Conservation (phyloP, 257 asterid genomes). For the Plectranthus barbatus region DNA sequence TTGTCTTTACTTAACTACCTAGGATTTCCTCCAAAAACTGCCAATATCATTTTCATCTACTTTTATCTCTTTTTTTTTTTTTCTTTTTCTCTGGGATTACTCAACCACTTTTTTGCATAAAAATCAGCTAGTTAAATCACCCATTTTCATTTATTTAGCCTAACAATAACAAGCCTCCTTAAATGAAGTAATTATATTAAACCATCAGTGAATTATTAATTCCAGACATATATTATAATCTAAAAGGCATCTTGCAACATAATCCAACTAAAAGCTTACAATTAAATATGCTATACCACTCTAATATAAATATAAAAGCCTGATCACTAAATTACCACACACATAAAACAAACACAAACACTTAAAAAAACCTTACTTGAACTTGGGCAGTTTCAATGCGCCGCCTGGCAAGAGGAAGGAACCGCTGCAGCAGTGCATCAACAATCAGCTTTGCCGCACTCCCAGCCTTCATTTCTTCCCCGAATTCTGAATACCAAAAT, state of each 20-base stretch:
- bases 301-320: not conserved
- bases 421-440: constrained; percentile 94
- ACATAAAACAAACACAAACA: not conserved
- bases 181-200: not conserved
- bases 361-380: constrained; percentile 40
- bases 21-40: not conserved
- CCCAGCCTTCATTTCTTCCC: constrained; percentile 83
- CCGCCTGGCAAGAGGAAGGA: constrained; percentile 96
- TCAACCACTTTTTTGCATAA: constrained; percentile 8
- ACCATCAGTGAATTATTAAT: not conserved
- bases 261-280: not conserved
- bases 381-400: constrained; percentile 99
- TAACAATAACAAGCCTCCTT: constrained; percentile 5
- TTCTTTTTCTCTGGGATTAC: constrained; percentile 3
- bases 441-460: constrained; percentile 97
- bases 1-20: not conserved
- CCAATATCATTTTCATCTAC: not conserved
- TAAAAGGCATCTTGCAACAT: not conserved
- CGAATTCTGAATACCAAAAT: constrained; percentile 2
- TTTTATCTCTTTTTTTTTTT: too few species aligned
- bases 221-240: not conserved
- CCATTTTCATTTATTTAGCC: constrained; percentile 2
- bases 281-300: not conserved
- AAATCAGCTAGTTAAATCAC: not conserved
- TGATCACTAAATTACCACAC: not conserved